Evolutionary conservation across 352 stramenopile species (phyloP), one percentile per base, ranked within the genome.

Genomic region (Phytophthora pini): DNA sequence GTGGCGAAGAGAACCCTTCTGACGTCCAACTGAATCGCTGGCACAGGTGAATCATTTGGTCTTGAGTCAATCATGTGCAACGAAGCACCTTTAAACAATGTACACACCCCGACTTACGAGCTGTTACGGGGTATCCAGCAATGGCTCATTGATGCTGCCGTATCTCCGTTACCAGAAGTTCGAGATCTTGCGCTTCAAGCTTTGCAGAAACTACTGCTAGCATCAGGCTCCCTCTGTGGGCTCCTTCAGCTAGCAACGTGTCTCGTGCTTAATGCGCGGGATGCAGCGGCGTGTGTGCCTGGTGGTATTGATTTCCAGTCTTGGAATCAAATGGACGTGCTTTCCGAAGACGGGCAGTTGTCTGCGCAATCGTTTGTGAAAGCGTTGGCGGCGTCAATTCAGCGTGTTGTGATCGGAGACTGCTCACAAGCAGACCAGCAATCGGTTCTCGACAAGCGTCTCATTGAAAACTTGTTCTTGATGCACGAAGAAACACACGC

Each of bases 191-290:
- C 87, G 0, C 58, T 94, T 7, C 49, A 83, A 51, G 83, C 79
- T 13, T 65, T 94, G 1, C 72, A 93, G 43, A 79, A 73, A 20
- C 31, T 96, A 24, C 70, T 79, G 17, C 75, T 96, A 6, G 81
- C 84, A 27, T 94, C 84, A 10, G 88, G 88, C 11, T 96, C 88
- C 4, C 69, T 96, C 9, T 95, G 87, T 53, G 84, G 84, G 5
- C 63, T 96, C 6, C 31, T 96, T 17, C 80, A 92, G 22, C 43
- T 96, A 6, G 80, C 83, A n/a, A 80, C 74, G 1, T 78, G 68
- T 3, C 61, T 96, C 6, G 54, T 94, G 15, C 52, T 93, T n/a
- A 91, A 91, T 58, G 54, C 77, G 15, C 43, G 24, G 36, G 26
- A 43, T 55, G 34, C 11, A 31, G 36, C 47, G n/a, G 60, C 29